Percentiles rank a stretch among this genome's conserved stretches.
phyloP scores from a whole-genome alignment of 495 filamentous ascomycete genomes.

The Sordaria brevicollis region DNA sequence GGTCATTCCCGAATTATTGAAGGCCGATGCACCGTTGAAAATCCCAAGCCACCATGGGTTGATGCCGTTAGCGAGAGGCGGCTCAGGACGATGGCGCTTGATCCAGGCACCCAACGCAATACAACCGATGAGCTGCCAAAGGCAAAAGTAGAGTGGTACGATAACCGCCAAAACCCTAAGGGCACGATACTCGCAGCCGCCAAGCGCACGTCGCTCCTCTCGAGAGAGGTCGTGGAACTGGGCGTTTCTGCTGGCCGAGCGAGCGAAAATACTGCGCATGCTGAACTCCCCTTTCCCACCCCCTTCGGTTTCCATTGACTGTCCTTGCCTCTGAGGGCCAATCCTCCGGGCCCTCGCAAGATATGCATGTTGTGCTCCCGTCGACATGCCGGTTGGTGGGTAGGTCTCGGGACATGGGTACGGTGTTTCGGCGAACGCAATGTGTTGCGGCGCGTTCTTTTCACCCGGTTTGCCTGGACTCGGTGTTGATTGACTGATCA shows the following conservation, averaged over 20 bases:
- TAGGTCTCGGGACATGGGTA: neutral
- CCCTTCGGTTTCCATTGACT: neutral
- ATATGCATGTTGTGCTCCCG: neutral
- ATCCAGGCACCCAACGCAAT: conserved; percentile 66
- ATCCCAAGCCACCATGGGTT: conserved; percentile 56
- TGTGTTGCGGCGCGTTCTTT: conserved; percentile 2
- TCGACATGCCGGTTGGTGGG: neutral
- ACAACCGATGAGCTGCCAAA: conserved; percentile 61
- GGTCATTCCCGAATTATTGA: conserved; percentile 83
- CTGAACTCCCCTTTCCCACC: conserved; percentile 2
- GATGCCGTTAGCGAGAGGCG: conserved; percentile 55
- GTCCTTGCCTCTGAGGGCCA: neutral
- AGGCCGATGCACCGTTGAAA: conserved; percentile 65
- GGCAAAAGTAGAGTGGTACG: conserved; percentile 63
- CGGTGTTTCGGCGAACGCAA: conserved; percentile 14
- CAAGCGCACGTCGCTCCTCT: conserved; percentile 60
- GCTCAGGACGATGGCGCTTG: conserved; percentile 43
- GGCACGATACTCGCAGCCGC: conserved; percentile 72
- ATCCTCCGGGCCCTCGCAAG: neutral
- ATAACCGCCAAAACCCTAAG: conserved; percentile 59
- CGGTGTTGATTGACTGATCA: neutral
- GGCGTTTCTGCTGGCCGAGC: conserved; percentile 54
- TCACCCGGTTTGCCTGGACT: neutral
- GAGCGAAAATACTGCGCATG: conserved; percentile 17
- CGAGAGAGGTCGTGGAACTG: conserved; percentile 60